Evolutionary conservation across 2,329 filamentous ascomycete genomes (phyloP).

Genomic region (Knoxdaviesia capensis): DNA sequence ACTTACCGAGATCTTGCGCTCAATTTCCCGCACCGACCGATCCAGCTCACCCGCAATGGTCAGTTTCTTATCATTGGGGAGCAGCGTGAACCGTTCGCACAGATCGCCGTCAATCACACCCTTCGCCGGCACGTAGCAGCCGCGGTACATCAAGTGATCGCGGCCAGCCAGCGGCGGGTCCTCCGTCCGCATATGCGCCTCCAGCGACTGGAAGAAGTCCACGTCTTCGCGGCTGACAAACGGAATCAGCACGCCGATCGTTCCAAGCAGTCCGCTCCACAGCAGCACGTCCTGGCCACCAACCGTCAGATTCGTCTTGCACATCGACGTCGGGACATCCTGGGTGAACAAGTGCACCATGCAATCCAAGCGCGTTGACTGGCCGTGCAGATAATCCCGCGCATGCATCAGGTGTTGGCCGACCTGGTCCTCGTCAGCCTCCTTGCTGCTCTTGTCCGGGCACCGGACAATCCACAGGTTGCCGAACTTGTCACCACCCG

Average conservation of each 20-base stretch:
- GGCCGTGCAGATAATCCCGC: slow-evolving; percentile 72
- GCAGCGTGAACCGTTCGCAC: slow-evolving; percentile 72
- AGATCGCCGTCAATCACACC: slow-evolving; percentile 93
- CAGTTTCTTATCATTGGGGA: slow-evolving; percentile 77
- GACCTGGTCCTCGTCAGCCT: slow-evolving; percentile 76
- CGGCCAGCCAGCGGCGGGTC: slow-evolving; percentile 77
- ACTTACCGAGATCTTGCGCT: slow-evolving; percentile 70
- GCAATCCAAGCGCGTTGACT: slow-evolving; percentile 64
- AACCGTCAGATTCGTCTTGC: slow-evolving; percentile 75
- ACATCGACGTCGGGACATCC: slow-evolving; percentile 78
- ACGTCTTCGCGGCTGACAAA: slow-evolving; percentile 84
- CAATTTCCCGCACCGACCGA: slow-evolving; percentile 77
- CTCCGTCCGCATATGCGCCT: slow-evolving; percentile 70
- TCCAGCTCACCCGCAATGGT: slow-evolving; percentile 90
- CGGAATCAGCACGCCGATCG: slow-evolving; percentile 79
- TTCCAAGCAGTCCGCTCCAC: slow-evolving; percentile 89
- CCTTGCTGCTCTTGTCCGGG: slow-evolving; percentile 66
- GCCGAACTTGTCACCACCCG: slow-evolving; percentile 92
- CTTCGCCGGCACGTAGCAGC: slow-evolving; percentile 93
- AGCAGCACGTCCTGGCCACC: slow-evolving; percentile 81
- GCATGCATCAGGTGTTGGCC: slow-evolving; percentile 85
- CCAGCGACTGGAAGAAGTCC: slow-evolving; percentile 91
- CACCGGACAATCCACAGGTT: slow-evolving; percentile 88
- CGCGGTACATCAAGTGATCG: slow-evolving; percentile 87
- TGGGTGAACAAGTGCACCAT: slow-evolving; percentile 81